These are phyloP conservation scores for Citrus cavaleriei DNA, from an alignment of 345 rosid genomes.

Conservation along the genomic window DNA sequence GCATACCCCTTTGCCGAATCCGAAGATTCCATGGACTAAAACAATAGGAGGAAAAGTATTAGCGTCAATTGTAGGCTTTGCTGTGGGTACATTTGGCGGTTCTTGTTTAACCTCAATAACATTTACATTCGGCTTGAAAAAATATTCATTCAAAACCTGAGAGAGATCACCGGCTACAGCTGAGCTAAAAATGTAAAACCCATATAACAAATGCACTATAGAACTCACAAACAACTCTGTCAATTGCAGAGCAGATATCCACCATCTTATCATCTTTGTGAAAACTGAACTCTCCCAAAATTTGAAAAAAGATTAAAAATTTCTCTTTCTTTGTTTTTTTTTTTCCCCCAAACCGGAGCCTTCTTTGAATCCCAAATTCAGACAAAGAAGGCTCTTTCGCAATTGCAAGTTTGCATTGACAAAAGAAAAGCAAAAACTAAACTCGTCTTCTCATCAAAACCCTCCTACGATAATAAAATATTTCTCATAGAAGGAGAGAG, in stretches of 20 bases:
- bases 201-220: constrained; percentile 69
- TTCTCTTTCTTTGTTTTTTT: neutral
- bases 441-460: neutral
- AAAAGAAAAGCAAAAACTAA: neutral
- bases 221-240: constrained; percentile 79
- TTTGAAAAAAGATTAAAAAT: neutral
- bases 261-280: constrained; percentile 58
- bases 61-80: constrained; percentile 19
- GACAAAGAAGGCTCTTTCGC: constrained; percentile 17
- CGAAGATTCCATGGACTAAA: constrained; percentile 94
- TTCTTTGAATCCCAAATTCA: constrained; percentile 9
- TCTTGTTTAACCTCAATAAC: constrained; percentile 34
- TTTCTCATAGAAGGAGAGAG: neutral
- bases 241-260: constrained; percentile 61
- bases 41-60: constrained; percentile 79
- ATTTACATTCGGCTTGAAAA: constrained; percentile 48
- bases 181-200: constrained; percentile 76
- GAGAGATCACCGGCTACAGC: constrained; percentile 91
- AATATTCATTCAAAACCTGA: constrained; percentile 43
- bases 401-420: neutral
- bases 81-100: constrained; percentile 4
- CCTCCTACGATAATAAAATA: constrained; percentile 14
- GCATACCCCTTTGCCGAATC: constrained; percentile 95
- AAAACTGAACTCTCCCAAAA: constrained; percentile 2
- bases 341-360: constrained; percentile 13